Percentiles rank a stretch among this genome's conserved stretches.
phyloP scores from a whole-genome alignment of 495 filamentous ascomycete species.

The Tuber borchii region DNA sequence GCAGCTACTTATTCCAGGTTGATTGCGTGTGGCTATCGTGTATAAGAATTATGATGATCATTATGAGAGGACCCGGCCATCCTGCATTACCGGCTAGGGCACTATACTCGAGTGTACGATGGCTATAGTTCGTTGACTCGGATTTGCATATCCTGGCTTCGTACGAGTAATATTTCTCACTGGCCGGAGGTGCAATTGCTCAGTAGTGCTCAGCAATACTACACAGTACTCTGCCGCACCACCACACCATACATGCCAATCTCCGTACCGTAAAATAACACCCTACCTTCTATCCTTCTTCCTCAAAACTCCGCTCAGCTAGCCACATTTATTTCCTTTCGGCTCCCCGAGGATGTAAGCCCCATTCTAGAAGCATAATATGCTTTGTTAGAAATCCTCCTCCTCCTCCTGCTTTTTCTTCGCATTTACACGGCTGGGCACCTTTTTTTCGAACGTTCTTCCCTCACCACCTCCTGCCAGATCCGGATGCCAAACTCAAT shows the following conservation, averaged over 20 bases:
- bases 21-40: neutral
- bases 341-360: neutral
- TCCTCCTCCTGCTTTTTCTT: neutral
- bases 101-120: neutral
- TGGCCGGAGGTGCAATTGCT: no score
- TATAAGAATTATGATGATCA: neutral
- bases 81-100: neutral
- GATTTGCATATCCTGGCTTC: neutral
- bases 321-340: neutral
- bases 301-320: neutral
- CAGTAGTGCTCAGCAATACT: no score
- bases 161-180: no score
- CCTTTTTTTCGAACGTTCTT: slow-evolving; percentile 10
- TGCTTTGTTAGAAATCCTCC: no score
- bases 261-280: no score
- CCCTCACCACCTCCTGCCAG: slow-evolving; percentile 16
- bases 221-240: no score
- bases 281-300: neutral
- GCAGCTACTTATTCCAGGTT: neutral
- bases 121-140: neutral
- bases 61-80: neutral
- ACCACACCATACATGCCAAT: no score
- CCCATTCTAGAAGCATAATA: neutral
- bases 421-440: slow-evolving; percentile 14
- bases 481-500: slow-evolving; percentile 8